phyloP scores from a whole-genome alignment of 148 eudicot genomes.

The Arctostaphylos glauca region DNA sequence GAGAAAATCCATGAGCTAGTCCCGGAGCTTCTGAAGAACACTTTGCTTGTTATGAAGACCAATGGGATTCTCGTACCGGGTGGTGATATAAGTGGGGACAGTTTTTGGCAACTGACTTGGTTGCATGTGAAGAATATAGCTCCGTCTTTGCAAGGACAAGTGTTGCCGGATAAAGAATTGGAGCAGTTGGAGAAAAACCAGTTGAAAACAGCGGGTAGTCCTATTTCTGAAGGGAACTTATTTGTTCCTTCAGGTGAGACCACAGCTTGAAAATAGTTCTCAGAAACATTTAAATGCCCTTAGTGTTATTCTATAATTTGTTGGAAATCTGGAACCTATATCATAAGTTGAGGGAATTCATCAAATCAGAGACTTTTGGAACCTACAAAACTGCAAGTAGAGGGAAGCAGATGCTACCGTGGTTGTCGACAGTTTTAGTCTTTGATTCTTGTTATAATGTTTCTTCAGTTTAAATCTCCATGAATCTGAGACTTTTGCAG shows the following conservation, averaged over 20 bases:
- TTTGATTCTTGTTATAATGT: neutral
- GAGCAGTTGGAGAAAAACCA: constrained; percentile 11
- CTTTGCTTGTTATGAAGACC: constrained; percentile 57
- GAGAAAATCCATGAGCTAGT: constrained; percentile 77
- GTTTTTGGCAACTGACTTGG: constrained; percentile 80
- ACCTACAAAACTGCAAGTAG: neutral
- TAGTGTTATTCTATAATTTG: neutral
- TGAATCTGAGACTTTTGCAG: neutral
- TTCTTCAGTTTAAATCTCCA: constrained; percentile 3
- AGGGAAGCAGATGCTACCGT: neutral
- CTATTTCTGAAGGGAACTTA: neutral
- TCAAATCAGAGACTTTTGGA: neutral
- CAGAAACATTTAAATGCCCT: neutral
- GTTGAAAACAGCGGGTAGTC: neutral
- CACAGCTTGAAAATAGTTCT: neutral
- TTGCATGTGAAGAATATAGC: constrained; percentile 66
- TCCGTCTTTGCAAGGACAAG: constrained; percentile 53
- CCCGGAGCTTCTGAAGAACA: constrained; percentile 63
- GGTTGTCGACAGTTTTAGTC: neutral
- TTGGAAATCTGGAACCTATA: neutral
- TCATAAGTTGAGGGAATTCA: neutral
- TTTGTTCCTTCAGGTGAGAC: constrained; percentile 2
- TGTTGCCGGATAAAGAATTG: constrained; percentile 40
- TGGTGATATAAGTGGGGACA: constrained; percentile 58
- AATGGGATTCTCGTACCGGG: constrained; percentile 57